Conservation (phyloP, 768 basidiomycete genomes). For the Lactarius evosmus region DNA sequence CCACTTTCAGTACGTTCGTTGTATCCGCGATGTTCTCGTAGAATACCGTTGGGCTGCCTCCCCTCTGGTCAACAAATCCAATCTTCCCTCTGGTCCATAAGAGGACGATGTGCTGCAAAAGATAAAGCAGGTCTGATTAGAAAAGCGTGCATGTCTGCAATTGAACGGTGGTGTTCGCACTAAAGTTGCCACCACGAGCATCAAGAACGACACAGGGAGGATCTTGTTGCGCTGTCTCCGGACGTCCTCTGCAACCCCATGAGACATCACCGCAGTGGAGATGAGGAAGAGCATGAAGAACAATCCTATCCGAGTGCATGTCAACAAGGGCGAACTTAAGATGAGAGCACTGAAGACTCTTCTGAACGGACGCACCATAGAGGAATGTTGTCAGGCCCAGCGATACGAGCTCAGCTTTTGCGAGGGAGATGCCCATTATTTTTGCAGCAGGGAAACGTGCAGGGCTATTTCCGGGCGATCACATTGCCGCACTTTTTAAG, state of each 20-base stretch:
- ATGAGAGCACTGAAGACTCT: background rate
- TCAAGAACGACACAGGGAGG: background rate
- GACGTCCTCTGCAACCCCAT: background rate
- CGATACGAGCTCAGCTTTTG: slow-evolving; percentile 1
- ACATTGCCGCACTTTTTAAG: background rate
- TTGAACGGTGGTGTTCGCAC: background rate
- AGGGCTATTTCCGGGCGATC: background rate
- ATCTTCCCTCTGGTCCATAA: background rate
- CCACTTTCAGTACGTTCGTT: background rate
- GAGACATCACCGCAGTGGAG: background rate
- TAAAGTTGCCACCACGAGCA: background rate
- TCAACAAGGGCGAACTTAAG: background rate
- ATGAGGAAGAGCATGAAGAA: slow-evolving; percentile 1
- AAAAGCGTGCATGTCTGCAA: background rate
- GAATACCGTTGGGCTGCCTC: background rate
- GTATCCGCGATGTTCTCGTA: slow-evolving; percentile 1
- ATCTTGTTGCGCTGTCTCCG: slow-evolving; percentile 1
- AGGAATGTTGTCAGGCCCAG: slow-evolving; percentile 7
- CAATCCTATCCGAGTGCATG: background rate
- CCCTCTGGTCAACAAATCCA: background rate
- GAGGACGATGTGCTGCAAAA: background rate
- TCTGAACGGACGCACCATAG: background rate
- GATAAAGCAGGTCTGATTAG: background rate
- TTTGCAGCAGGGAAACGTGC: background rate
- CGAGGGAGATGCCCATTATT: slow-evolving; percentile 5